These are phyloP conservation scores for Takashimella tepidaria DNA, from an alignment of 1,284 basidiomycete species.

Conservation along the genomic window DNA sequence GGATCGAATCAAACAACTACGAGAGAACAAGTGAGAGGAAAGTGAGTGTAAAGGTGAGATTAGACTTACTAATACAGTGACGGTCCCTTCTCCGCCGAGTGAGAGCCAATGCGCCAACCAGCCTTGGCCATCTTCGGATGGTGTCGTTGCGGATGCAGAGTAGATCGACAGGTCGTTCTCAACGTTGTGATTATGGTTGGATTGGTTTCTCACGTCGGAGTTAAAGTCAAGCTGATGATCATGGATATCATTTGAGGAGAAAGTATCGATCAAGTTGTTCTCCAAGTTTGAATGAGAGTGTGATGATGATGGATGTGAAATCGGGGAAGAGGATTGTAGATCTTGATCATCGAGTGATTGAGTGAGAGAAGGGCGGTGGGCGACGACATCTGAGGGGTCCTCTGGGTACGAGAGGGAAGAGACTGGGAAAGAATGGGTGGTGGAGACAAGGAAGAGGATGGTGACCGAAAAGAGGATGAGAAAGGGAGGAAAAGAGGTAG, in stretches of 20 bases:
- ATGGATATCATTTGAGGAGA: background rate
- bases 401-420: too few relatives aligned
- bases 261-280: background rate
- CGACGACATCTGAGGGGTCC: too few relatives aligned
- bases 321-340: too few relatives aligned
- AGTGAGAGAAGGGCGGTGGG: too few relatives aligned
- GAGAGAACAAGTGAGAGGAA: too few relatives aligned
- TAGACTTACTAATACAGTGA: constrained; percentile 6
- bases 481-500: background rate
- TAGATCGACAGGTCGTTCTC: background rate
- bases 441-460: background rate
- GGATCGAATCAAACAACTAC: too few relatives aligned
- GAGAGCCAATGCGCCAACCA: constrained; percentile 7
- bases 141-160: background rate
- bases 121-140: background rate
- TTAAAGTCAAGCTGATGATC: background rate
- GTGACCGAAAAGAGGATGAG: background rate
- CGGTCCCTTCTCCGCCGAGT: constrained; percentile 9
- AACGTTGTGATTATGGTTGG: constrained; percentile 3
- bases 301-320: background rate
- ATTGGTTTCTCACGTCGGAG: constrained; percentile 7
- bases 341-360: too few relatives aligned
- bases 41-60: too few relatives aligned
- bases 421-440: background rate
- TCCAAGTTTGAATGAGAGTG: background rate